Evolutionary conservation across 106 monocot species (phyloP).

Genomic region (Alisma plantagoaquatica): DNA sequence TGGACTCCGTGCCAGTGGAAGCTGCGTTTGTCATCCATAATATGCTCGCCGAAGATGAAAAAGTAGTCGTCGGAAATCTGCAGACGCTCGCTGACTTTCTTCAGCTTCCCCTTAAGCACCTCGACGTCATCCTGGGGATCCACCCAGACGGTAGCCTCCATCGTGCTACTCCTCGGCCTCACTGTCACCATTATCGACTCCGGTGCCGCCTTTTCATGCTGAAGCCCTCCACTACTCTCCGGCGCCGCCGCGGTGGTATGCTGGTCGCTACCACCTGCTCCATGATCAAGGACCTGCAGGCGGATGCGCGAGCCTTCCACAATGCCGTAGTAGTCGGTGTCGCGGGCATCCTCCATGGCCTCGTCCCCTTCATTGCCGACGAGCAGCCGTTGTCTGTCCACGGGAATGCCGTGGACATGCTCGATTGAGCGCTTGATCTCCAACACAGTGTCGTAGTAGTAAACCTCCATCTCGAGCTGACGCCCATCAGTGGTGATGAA

Average conservation of each 20-base stretch:
- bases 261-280: not conserved
- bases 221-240: too few relatives aligned
- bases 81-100: not conserved
- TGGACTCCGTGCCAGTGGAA: conserved; percentile 39
- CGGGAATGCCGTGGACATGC: conserved; percentile 8
- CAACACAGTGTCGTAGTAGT: conserved; percentile 11
- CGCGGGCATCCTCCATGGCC: not conserved
- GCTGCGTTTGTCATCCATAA: conserved; percentile 42
- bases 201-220: too few relatives aligned
- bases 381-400: not conserved
- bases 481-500: conserved; percentile 9
- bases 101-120: conserved; percentile 11
- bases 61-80: conserved; percentile 31
- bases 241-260: too few relatives aligned
- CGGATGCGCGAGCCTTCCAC: conserved; percentile 7
- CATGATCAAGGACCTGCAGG: conserved; percentile 2
- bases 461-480: conserved; percentile 5
- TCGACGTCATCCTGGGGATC: conserved; percentile 6
- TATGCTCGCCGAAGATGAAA: conserved; percentile 47
- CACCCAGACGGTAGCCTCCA: conserved; percentile 17
- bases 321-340: conserved; percentile 15
- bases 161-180: conserved; percentile 15
- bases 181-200: conserved; percentile 27
- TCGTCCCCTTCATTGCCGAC: conserved; percentile 3
- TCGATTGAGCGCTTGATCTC: too few relatives aligned